Conservation (phyloP, 192 early-diverging fungal species). For the Linnemannia schmuckeri region DNA sequence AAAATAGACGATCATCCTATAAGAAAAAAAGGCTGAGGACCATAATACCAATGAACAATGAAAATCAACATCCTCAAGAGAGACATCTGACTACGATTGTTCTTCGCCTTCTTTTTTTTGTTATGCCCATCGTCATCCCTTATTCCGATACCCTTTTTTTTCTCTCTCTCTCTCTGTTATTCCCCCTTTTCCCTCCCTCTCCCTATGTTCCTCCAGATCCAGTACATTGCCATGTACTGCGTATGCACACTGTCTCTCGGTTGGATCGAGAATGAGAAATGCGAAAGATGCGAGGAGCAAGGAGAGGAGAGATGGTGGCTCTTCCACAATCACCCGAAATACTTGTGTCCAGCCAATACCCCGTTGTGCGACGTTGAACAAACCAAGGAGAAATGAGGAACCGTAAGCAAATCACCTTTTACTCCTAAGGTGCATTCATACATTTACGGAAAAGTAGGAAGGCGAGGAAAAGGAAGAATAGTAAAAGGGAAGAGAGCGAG, state of each 20-base stretch:
- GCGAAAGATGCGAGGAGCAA: too few relatives aligned
- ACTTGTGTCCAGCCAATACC: neutral
- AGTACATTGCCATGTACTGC: neutral
- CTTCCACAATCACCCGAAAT: conserved; percentile 21
- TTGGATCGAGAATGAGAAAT: neutral
- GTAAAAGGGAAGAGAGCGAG: neutral
- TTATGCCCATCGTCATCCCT: neutral
- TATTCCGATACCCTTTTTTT: neutral
- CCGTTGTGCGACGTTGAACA: conserved; percentile 17
- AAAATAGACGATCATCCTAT: too few relatives aligned
- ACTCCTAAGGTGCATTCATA: neutral
- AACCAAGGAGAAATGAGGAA: conserved; percentile 4
- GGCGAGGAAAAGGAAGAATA: neutral
- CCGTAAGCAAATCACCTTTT: neutral
- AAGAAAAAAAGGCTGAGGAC: too few relatives aligned
- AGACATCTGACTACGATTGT: too few relatives aligned
- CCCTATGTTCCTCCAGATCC: too few relatives aligned
- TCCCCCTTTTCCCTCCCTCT: neutral
- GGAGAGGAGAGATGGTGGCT: neutral
- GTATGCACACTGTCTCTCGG: neutral
- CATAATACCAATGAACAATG: too few relatives aligned
- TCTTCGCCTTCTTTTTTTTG: too few relatives aligned
- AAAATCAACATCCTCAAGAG: too few relatives aligned
- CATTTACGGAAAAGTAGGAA: neutral
- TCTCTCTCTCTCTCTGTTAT: neutral